Evolutionary conservation across 2,329 filamentous ascomycete genomes (phyloP).

Genomic region (Coniella lustricola): DNA sequence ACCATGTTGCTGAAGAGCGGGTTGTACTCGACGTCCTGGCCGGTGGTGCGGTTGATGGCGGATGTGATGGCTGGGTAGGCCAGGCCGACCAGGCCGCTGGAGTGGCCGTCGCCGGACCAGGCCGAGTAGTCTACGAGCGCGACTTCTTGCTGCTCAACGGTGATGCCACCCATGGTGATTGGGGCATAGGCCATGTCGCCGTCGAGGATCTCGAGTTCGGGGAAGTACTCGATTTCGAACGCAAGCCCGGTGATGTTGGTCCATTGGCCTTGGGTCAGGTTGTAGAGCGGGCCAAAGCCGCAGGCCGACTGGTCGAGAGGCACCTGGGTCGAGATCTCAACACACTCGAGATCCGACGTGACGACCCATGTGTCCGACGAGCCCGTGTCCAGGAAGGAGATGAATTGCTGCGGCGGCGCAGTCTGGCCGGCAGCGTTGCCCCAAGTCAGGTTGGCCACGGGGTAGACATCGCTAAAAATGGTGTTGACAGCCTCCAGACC

Average conservation of each 20-base stretch:
- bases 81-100: constrained; percentile 43
- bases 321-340: constrained; percentile 21
- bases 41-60: constrained; percentile 42
- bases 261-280: constrained; percentile 8
- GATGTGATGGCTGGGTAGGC: constrained; percentile 35
- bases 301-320: constrained; percentile 14
- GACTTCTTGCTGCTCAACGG: constrained; percentile 39
- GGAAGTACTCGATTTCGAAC: constrained; percentile 15
- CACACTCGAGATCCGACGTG: constrained; percentile 34
- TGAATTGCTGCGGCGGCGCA: constrained; percentile 15
- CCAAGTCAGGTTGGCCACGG: constrained; percentile 18
- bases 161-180: constrained; percentile 38
- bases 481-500: constrained; percentile 11
- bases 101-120: constrained; percentile 46
- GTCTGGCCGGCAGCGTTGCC: constrained; percentile 7
- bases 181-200: constrained; percentile 41
- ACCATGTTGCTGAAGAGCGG: constrained; percentile 43
- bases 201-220: constrained; percentile 23
- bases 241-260: constrained; percentile 9
- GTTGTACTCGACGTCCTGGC: constrained; percentile 35
- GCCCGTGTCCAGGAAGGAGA: constrained; percentile 37
- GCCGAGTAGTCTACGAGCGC: constrained; percentile 42
- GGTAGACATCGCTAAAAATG: constrained; percentile 18
- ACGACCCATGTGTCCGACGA: constrained; percentile 47
- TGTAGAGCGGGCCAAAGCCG: constrained; percentile 17